Evolutionary conservation across 345 rosid species (phyloP), one percentile per base, ranked within the genome.

Genomic region (Ailanthus altissimus): DNA sequence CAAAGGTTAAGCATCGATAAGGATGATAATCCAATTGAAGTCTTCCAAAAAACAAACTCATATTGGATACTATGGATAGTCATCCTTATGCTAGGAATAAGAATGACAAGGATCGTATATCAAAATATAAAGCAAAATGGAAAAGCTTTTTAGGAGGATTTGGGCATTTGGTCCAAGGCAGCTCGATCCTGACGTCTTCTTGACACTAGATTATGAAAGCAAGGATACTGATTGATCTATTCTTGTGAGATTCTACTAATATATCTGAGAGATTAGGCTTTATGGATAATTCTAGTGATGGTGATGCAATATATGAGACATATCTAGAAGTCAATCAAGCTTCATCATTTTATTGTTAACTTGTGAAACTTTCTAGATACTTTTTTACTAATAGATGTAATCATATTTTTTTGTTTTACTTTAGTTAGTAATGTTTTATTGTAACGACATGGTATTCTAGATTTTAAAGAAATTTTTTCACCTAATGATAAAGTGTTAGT

Each of bases 111-210:
- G 93, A 89, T 75, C 80, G 76, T 8, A 70, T 78, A 51, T 91
- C 90, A 77, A 92, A 90, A 75, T 88, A 88, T 80, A 88, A 81
- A 86, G 80, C 80, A 10, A 85, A 90, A 81, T 91, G 98, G 98
- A 84, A 28, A 87, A 91, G 63, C 45, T 91, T 82, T 86, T 93
- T 57, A 83, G 61, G 83, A 89, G 91, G 81, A 93, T 93, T 18
- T 93, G 99, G 98, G 94, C 98, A 43, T 89, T 96, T 73, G 99
- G 97, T 78, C 98, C 99, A 47, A 85, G 94, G 78, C 97, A 93
- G 62, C 86, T 88, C 70, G 99, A 98, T 73, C 97, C 99, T 20
- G 92, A 96, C 81, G 88, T 96, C 66, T 93, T 96, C 77, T 93
- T 96, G 69, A 84, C 88, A 75, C 94, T 97, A 21, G 91, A 92